phyloP scores from a whole-genome alignment of 441 rosid species.

The Viola pubescens region DNA sequence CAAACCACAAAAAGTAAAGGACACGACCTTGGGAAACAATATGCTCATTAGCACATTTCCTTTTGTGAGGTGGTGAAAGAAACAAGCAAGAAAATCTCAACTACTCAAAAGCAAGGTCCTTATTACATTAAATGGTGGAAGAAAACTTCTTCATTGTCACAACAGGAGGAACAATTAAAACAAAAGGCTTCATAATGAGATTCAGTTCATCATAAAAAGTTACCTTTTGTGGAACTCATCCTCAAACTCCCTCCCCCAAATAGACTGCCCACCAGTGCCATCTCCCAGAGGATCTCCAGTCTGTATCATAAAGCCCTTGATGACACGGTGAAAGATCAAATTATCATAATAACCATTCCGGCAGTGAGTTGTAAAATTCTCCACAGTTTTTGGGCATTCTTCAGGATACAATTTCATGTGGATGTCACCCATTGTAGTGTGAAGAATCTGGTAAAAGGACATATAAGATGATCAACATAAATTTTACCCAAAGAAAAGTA shows the following conservation, averaged over 20 bases:
- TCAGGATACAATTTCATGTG: constrained; percentile 91
- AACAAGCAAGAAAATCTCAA: too few relatives aligned
- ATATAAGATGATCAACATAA: constrained; percentile 6
- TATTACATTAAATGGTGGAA: not conserved
- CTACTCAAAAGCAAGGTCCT: not conserved
- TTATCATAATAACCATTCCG: constrained; percentile 92
- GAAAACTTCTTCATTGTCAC: constrained; percentile 7
- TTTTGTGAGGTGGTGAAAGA: too few relatives aligned
- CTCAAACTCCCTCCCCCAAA: constrained; percentile 98
- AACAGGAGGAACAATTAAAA: not conserved
- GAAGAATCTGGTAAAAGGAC: constrained; percentile 47
- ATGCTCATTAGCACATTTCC: too few relatives aligned
- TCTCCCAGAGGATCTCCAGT: constrained; percentile 98
- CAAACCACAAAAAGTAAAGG: too few relatives aligned
- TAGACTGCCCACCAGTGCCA: constrained; percentile 98
- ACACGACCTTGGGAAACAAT: too few relatives aligned
- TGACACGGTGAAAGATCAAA: constrained; percentile 88
- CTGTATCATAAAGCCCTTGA: constrained; percentile 97
- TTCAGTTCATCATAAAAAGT: constrained; percentile 5
- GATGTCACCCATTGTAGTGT: constrained; percentile 89
- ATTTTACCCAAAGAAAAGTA: too few relatives aligned
- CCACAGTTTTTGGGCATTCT: constrained; percentile 98
- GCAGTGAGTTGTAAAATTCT: constrained; percentile 94
- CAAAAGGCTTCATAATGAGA: not conserved
- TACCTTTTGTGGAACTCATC: constrained; percentile 99